These are phyloP conservation scores for Chamaecyparis obtusa DNA, from an alignment of 75 land plant genomes.

Conservation along the genomic window DNA sequence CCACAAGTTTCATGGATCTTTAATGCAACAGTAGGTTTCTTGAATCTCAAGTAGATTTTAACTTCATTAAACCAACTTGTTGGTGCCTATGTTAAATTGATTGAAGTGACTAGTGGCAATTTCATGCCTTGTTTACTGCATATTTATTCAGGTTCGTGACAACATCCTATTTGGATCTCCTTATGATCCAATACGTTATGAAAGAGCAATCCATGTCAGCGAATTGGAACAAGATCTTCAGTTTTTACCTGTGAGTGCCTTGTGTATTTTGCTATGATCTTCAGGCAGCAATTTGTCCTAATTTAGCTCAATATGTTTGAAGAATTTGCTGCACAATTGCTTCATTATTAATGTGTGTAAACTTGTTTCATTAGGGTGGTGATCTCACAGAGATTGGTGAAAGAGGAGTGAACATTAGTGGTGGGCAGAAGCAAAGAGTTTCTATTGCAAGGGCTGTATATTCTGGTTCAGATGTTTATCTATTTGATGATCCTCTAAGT, in stretches of 20 bases:
- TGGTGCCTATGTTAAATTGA: neutral
- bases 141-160: constrained; percentile 47
- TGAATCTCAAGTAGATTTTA: neutral
- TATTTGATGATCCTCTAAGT: constrained; percentile 49
- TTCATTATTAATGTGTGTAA: no score
- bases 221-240: constrained; percentile 23
- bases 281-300: neutral
- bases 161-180: constrained; percentile 30
- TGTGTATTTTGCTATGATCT: neutral
- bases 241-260: constrained; percentile 42
- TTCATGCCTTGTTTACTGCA: neutral
- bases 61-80: neutral
- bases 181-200: constrained; percentile 20
- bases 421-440: constrained; percentile 48
- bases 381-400: constrained; percentile 50
- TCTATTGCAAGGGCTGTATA: constrained; percentile 45
- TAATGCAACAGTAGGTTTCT: constrained; percentile 83
- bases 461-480: constrained; percentile 30
- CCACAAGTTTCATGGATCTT: constrained; percentile 98
- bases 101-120: neutral
- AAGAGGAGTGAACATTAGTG: constrained; percentile 43
- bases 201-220: constrained; percentile 21
- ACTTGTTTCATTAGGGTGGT: constrained; percentile 27
- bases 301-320: neutral
- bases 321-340: neutral